Evolutionary conservation across 2,329 filamentous ascomycete species (phyloP).

Genomic region (Aspergillus felis): DNA sequence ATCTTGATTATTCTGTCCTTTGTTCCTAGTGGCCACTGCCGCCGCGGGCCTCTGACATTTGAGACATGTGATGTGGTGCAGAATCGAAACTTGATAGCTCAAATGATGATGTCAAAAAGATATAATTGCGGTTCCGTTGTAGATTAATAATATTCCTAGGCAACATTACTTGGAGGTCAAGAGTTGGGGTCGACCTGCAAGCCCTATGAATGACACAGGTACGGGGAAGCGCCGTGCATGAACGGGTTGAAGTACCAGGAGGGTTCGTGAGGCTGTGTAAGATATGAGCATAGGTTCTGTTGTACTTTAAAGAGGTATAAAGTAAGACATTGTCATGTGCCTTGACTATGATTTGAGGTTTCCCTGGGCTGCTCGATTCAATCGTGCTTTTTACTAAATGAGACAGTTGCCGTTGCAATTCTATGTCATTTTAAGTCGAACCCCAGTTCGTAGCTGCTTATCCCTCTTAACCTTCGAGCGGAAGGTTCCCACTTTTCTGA

Average conservation of each 20-base stretch:
- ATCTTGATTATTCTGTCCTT: background rate
- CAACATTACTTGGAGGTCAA: background rate
- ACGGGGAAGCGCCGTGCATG: background rate
- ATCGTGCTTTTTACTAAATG: too few relatives aligned
- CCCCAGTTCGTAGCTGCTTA: background rate
- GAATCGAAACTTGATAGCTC: background rate
- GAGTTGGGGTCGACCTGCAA: background rate
- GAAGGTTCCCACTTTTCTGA: background rate
- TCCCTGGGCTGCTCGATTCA: background rate
- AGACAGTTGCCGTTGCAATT: background rate
- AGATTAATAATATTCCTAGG: background rate
- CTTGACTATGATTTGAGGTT: background rate
- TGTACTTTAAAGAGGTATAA: background rate
- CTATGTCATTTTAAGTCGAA: background rate
- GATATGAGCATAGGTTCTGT: background rate
- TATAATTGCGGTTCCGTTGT: background rate
- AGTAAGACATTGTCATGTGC: background rate
- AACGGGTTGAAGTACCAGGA: background rate
- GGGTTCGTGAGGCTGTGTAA: too few relatives aligned
- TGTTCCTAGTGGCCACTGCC: background rate
- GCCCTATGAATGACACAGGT: background rate
- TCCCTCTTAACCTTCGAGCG: background rate
- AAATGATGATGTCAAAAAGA: background rate
- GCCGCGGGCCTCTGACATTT: background rate
- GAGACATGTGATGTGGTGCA: background rate